Percentiles rank a stretch among this genome's conserved stretches.
These are phyloP conservation scores for Mycena leptocephala DNA, from an alignment of 768 basidiomycete species.

Conservation along the genomic window DNA sequence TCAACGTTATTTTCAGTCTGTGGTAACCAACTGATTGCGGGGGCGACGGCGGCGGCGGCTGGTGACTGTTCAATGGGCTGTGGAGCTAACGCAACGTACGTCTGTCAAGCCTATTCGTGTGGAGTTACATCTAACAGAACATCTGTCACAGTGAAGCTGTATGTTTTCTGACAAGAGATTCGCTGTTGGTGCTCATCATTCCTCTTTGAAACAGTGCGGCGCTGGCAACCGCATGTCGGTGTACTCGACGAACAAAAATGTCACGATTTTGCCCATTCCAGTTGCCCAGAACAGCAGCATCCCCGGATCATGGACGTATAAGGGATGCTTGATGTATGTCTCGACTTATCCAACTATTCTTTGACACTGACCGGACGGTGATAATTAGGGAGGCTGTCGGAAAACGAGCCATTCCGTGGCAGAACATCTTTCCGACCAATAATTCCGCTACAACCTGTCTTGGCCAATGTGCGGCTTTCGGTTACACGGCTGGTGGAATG, in stretches of 20 bases:
- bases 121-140: neutral
- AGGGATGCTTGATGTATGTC: constrained; percentile 77
- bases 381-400: constrained; percentile 66
- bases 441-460: constrained; percentile 80
- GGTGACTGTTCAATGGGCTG: constrained; percentile 76
- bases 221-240: constrained; percentile 82
- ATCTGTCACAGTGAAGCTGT: constrained; percentile 65
- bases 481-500: constrained; percentile 80
- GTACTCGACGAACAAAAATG: constrained; percentile 69
- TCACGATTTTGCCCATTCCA: constrained; percentile 75
- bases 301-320: constrained; percentile 76
- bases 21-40: constrained; percentile 75
- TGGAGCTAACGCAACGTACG: constrained; percentile 79
- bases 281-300: constrained; percentile 68
- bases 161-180: neutral
- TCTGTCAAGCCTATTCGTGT: constrained; percentile 22
- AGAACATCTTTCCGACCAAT: constrained; percentile 73
- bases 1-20: constrained; percentile 67
- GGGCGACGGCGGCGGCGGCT: constrained; percentile 67
- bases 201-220: constrained; percentile 65
- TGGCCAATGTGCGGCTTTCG: constrained; percentile 78
- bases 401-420: constrained; percentile 71
- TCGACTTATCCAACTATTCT: neutral
- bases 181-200: neutral
- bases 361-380: neutral